Evolutionary conservation across 2,329 filamentous ascomycete genomes (phyloP), one percentile per base, ranked within the genome.

Genomic region (Cercospora janseana): DNA sequence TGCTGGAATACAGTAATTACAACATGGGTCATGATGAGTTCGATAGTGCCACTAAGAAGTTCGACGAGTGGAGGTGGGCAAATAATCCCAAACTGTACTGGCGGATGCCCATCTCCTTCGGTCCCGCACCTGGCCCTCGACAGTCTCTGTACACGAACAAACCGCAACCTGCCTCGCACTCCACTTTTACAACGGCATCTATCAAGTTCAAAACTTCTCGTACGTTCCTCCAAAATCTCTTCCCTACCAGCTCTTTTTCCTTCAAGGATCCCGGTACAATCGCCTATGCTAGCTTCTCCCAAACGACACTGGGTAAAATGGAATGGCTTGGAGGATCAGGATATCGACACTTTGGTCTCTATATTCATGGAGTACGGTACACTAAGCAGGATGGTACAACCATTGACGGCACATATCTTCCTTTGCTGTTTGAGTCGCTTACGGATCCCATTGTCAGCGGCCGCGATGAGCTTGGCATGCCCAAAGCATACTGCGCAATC

Each of bases 281-380:
- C 3, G 69, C 62, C 5, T 67, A 66, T 26, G 72, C 72, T 1
- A 70, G 65, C 8, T 67, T 75, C 46, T 61, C 64, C 0, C 62
- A 66, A 15, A 71, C 69, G 2, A 68, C 69, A 15, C 62, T 75
- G 4, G 49, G 58, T 26, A 75, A 76, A 0, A 76, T 85, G 71
- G 71, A 76, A 23, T 85, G 81, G 81, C 73, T 86, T 0, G 80
- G 78, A 3, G 81, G 81, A 2, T 66, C 68, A 0, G 80, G 81
- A 1, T 85, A 85, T 61, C 74, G 69, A 13, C 75, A 77, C 56
- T 68, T 81, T 10, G 81, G 80, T 0, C 70, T 86, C 0, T 84
- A 81, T 60, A 75, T 86, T 12, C 82, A 85, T 53, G 81, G 79
- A 0, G 77, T 85, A 1, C 66, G 81, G 53, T 83, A 82, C 56